Conservation (phyloP, 78 protist genomes). For the Bigelowiella natans region DNA sequence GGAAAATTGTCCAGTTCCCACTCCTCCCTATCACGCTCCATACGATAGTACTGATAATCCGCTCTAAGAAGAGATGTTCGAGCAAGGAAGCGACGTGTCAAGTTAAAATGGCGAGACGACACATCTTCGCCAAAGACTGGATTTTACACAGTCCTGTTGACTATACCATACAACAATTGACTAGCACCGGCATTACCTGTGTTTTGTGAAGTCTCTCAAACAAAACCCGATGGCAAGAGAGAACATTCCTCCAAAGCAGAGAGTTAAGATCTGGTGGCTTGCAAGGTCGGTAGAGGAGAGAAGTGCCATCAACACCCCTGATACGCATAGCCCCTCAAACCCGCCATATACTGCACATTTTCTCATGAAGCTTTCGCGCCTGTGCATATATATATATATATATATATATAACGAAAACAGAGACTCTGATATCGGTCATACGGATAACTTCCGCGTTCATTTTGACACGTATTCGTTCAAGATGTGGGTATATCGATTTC, state of each 20-base stretch:
- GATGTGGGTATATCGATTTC: background rate
- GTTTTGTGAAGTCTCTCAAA: background rate
- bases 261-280: background rate
- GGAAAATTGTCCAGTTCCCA: background rate
- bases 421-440: no score
- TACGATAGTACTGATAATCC: background rate
- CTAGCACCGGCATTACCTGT: no score
- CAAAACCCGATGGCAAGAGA: background rate
- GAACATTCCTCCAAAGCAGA: background rate
- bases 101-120: background rate
- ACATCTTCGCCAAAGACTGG: background rate
- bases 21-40: background rate
- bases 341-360: background rate
- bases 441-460: no score
- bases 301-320: background rate
- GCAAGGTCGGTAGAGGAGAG: background rate
- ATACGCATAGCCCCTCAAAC: background rate
- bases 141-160: background rate
- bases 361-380: background rate
- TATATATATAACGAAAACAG: no score
- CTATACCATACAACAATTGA: no score
- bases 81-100: no score
- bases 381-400: no score
- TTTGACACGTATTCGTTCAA: no score
- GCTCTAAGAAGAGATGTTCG: background rate